A percentile compares a stretch with the other conserved stretches of the same genome.
phyloP scores from a whole-genome alignment of 176 grass and related monocot species.

The Hsuehochloa calcarea region DNA sequence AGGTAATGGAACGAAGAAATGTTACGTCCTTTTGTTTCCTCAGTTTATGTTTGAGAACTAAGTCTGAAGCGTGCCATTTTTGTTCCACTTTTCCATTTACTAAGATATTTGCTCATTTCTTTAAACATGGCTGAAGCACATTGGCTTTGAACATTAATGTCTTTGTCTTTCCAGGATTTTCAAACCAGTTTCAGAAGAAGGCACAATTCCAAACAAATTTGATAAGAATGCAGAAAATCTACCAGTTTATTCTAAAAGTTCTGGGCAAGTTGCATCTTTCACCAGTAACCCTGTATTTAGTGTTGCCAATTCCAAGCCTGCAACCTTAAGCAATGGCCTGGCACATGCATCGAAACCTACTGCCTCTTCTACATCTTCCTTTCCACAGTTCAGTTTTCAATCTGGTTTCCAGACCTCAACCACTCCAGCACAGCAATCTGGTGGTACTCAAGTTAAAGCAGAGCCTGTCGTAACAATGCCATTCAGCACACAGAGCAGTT shows the following conservation, averaged over 20 bases:
- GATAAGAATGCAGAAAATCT: conserved; percentile 21
- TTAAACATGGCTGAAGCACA: not conserved
- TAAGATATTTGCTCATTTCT: not conserved
- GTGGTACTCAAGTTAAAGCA: not conserved
- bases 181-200: conserved; percentile 22
- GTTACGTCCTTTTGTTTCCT: not conserved
- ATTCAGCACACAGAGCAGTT: conserved; percentile 15
- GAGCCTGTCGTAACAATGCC: not conserved
- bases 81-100: not conserved
- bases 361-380: not conserved
- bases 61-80: not conserved
- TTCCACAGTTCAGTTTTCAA: not conserved
- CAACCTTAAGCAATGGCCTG: conserved; percentile 31
- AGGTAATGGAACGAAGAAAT: not conserved
- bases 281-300: conserved; percentile 37
- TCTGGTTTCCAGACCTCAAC: not conserved
- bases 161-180: conserved; percentile 28
- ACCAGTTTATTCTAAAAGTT: conserved; percentile 22
- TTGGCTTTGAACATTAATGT: not conserved
- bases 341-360: conserved; percentile 13
- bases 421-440: not conserved
- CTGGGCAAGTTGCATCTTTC: conserved; percentile 38
- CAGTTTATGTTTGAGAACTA: not conserved
- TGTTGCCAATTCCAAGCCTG: conserved; percentile 16
- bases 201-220: not conserved